A percentile compares a stretch with the other conserved stretches of the same genome.
These are phyloP conservation scores for Megacollybia marginata DNA, from an alignment of 768 basidiomycete species.

Conservation along the genomic window DNA sequence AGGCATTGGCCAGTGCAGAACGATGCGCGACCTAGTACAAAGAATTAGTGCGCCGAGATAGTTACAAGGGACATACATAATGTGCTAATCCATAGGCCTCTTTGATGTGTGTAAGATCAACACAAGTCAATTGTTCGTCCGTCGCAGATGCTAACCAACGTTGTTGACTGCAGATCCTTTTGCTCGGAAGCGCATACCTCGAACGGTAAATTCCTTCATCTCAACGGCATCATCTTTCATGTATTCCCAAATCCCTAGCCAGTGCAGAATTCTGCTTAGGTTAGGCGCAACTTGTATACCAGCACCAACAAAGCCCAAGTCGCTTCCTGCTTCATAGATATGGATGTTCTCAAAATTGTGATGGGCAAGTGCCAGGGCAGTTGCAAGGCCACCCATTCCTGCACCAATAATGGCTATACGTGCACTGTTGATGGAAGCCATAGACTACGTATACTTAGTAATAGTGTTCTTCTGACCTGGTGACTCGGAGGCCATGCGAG, in stretches of 20 bases:
- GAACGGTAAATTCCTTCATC: constrained; percentile 17
- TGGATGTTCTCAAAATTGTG: constrained; percentile 22
- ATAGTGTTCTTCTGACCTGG: too few relatives aligned
- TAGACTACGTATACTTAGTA: too few relatives aligned
- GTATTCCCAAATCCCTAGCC: constrained; percentile 21
- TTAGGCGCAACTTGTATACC: constrained; percentile 31
- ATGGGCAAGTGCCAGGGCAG: constrained; percentile 21
- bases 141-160: constrained; percentile 12
- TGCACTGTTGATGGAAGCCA: neutral
- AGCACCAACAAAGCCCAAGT: constrained; percentile 26
- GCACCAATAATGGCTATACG: constrained; percentile 12
- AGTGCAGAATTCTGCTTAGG: constrained; percentile 19
- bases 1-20: constrained; percentile 20
- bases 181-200: constrained; percentile 11
- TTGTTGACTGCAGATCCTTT: too few relatives aligned
- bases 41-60: too few relatives aligned
- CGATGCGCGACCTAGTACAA: constrained; percentile 23
- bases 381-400: constrained; percentile 21
- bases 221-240: constrained; percentile 19
- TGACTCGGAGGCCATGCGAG: too few relatives aligned
- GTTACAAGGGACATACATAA: neutral
- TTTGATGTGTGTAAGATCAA: constrained; percentile 20
- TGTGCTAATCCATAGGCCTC: constrained; percentile 24
- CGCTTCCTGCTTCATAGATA: constrained; percentile 20
- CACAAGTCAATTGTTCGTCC: constrained; percentile 21